Percentiles rank a stretch among this genome's conserved stretches.
These are phyloP conservation scores for Vaccinium myrtillus DNA, from an alignment of 148 eudicot genomes.

Conservation along the genomic window DNA sequence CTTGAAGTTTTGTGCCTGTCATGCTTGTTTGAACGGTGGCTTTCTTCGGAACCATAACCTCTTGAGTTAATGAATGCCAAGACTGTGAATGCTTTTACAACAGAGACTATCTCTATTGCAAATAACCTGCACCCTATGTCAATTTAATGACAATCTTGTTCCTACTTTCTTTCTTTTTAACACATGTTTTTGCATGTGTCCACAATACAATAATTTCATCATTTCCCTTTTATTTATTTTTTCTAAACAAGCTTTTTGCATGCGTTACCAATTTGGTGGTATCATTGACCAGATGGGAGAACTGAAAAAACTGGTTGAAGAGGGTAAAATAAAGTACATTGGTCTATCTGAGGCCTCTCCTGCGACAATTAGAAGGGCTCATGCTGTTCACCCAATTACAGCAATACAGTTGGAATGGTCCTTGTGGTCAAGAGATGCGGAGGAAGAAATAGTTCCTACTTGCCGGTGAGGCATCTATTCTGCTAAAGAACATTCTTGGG, in stretches of 20 bases:
- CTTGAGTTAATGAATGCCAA: not conserved
- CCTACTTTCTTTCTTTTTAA: too few species aligned
- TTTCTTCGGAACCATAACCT: not conserved
- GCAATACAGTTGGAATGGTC: conserved; percentile 26
- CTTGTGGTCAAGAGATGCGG: conserved; percentile 25
- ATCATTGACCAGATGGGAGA: conserved; percentile 19
- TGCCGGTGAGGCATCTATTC: conserved; percentile 18
- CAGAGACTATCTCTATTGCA: not conserved
- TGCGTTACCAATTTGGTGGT: not conserved
- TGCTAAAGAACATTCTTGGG: not conserved
- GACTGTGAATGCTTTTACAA: not conserved
- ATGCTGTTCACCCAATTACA: conserved; percentile 23
- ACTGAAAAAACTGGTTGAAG: not conserved
- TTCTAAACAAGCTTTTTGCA: not conserved
- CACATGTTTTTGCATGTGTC: too few species aligned
- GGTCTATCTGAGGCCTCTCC: conserved; percentile 26
- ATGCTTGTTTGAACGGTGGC: not conserved
- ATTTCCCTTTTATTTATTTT: not conserved
- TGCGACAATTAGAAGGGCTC: conserved; percentile 21
- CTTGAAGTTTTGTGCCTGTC: not conserved
- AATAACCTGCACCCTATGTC: not conserved
- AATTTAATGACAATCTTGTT: not conserved
- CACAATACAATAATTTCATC: too few species aligned
- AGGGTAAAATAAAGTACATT: not conserved
- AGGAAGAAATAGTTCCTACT: conserved; percentile 22